These are phyloP conservation scores for Fusarium sp. DNA, from an alignment of 2,329 filamentous ascomycete species.

Conservation along the genomic window DNA sequence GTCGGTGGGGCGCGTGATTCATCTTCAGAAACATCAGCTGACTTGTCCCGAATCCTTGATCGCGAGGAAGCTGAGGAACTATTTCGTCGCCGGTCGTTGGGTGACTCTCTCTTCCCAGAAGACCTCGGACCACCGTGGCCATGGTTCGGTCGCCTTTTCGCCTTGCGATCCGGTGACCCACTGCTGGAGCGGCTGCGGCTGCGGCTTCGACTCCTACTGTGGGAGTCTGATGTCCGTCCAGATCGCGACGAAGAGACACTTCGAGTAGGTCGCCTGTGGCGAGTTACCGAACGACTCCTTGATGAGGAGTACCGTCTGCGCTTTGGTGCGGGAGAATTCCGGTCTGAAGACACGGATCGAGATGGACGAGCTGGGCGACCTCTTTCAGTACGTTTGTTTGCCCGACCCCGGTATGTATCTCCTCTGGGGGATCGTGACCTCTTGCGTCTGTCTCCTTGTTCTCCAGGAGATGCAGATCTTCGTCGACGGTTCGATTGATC, in stretches of 20 bases:
- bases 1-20: constrained; percentile 35
- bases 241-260: constrained; percentile 56
- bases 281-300: constrained; percentile 58
- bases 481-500: constrained; percentile 49
- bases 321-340: constrained; percentile 59
- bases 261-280: constrained; percentile 51
- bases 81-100: constrained; percentile 56
- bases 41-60: constrained; percentile 61
- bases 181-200: constrained; percentile 34
- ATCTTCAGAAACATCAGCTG: constrained; percentile 65
- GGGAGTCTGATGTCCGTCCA: constrained; percentile 50
- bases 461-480: constrained; percentile 49
- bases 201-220: constrained; percentile 42
- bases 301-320: constrained; percentile 62
- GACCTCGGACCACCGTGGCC: constrained; percentile 17
- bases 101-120: constrained; percentile 29
- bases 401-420: constrained; percentile 43
- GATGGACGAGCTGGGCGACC: constrained; percentile 44
- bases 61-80: constrained; percentile 64
- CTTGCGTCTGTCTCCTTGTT: constrained; percentile 50
- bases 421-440: constrained; percentile 53
- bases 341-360: constrained; percentile 51
- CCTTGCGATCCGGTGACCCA: constrained; percentile 35
- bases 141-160: constrained; percentile 16
- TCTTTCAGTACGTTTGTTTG: constrained; percentile 36